Evolutionary conservation across 2,329 filamentous ascomycete species (phyloP).

Genomic region (Fusarium globosum): DNA sequence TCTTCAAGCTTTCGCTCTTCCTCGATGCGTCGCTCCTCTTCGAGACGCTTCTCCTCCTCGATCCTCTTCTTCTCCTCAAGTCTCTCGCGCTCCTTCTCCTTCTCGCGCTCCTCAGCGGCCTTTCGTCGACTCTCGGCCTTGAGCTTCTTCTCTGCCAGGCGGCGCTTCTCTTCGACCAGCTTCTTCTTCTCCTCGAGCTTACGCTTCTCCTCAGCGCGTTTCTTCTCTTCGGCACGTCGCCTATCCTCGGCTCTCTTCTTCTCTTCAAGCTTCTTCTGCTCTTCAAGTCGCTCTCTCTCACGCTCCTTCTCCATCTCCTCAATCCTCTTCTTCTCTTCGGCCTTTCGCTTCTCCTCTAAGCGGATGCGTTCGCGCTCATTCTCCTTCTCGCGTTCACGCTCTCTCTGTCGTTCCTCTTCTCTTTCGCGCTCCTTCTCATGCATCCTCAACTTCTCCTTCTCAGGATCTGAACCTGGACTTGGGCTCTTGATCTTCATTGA

Average conservation of each 20-base stretch:
- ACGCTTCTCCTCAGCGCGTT: conserved; percentile 11
- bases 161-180: conserved; percentile 13
- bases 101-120: conserved; percentile 9
- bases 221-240: conserved; percentile 1
- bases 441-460: conserved; percentile 21
- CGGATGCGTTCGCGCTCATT: conserved; percentile 16
- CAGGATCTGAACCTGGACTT: not conserved
- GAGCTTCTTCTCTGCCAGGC: conserved; percentile 11
- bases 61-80: conserved; percentile 18
- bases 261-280: conserved; percentile 3
- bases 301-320: conserved; percentile 24
- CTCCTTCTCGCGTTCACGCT: conserved; percentile 22
- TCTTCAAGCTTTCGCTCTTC: conserved; percentile 22
- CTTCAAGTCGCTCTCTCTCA: conserved; percentile 6
- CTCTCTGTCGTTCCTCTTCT: conserved; percentile 11
- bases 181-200: conserved; percentile 19
- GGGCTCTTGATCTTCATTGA: conserved; percentile 7
- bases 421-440: conserved; percentile 4
- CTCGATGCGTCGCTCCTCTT: conserved; percentile 6
- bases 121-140: conserved; percentile 9
- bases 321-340: conserved; percentile 2
- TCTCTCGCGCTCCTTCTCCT: conserved; percentile 3
- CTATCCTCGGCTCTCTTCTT: conserved; percentile 6
- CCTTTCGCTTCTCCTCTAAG: conserved; percentile 17
- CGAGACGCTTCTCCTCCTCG: conserved; percentile 11